Base-by-base conservation (phyloP, 768 basidiomycete genomes). In the Serpula lacrymans region DNA sequence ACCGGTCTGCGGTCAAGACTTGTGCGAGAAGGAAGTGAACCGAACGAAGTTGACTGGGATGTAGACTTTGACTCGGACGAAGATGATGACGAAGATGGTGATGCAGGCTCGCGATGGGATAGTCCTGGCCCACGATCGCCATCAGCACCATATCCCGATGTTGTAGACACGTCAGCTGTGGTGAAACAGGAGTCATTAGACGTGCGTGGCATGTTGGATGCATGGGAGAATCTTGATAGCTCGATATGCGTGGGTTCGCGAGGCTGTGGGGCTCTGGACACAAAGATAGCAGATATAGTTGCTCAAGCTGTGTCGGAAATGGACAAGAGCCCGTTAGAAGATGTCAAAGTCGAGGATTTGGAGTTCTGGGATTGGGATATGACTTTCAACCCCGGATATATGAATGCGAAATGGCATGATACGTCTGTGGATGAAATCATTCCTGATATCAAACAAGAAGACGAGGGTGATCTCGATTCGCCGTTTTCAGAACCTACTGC, bases 111-210 rank as follows among this genome's bases (percentile, higher is more conserved):
- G 1, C 67, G 74, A 37, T 80, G 75, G 71, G 80, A 83, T 51
- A 75, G 75, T 41, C 80, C 82, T 10, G 77, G 78, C 2, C 79
- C 79, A 21, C 68, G 78, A 22, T 82, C 80, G 1, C 80, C 79
- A 6, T 80, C 78, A 2, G 77, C 74, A 7, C 75, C 77, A 25
- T 49, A 10, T 10, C n/a, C 29, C 39, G 0, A 24, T 33, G 47
- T 59, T 7, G 72, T 34, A 48, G 60, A 9, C 47, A 54, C 43
- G 43, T 54, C 25, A 47, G 50, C 60, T n/a, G 34, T 51, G 7
- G 58, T 84, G 46, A 82, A 84, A 57, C 72, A 76, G 46, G 82
- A 85, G 47, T 71, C 74, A 2, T 65, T 63, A 14, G 82, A 86
- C 48, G 73, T 84, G 4, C 74, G 79, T 48, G 75, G 75, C 10